phyloP scores from a whole-genome alignment of 768 basidiomycete genomes.

The Collybia sordida region DNA sequence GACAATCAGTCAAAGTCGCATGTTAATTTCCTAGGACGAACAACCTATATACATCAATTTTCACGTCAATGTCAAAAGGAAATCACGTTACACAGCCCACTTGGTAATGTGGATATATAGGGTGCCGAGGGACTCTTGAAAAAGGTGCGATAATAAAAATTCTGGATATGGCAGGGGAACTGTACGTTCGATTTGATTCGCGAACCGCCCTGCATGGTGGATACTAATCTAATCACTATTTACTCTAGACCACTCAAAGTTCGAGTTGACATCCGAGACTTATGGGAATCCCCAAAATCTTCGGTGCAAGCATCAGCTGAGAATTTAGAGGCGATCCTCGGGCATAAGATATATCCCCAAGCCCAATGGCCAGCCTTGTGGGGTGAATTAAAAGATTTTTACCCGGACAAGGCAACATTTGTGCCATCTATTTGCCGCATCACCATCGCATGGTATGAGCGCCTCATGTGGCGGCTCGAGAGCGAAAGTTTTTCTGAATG shows the following conservation, averaged over 20 bases:
- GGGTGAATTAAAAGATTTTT: constrained; percentile 26
- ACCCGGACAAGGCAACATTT: constrained; percentile 30
- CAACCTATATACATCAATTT: too few species aligned
- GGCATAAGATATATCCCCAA: constrained; percentile 30
- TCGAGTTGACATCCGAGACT: constrained; percentile 35
- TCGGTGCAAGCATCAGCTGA: constrained; percentile 25
- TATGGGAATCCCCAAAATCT: constrained; percentile 21
- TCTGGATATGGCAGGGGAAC: too few species aligned
- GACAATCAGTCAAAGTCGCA: too few species aligned
- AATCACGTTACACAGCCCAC: too few species aligned
- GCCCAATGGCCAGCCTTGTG: constrained; percentile 34
- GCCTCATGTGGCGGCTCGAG: constrained; percentile 32
- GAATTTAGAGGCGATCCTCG: constrained; percentile 27
- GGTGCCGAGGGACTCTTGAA: too few species aligned
- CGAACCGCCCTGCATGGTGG: too few species aligned
- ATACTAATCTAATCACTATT: background rate
- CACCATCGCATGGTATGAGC: constrained; percentile 32
- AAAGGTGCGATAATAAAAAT: too few species aligned
- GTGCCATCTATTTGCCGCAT: constrained; percentile 32
- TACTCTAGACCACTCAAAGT: constrained; percentile 33
- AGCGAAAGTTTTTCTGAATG: constrained; percentile 30
- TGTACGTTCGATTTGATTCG: too few species aligned
- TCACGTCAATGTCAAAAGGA: too few species aligned
- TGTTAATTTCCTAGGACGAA: too few species aligned
- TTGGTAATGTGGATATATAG: too few species aligned